These are phyloP conservation scores for Pleurotus ostreatus DNA, from an alignment of 768 basidiomycete genomes.

Conservation along the genomic window DNA sequence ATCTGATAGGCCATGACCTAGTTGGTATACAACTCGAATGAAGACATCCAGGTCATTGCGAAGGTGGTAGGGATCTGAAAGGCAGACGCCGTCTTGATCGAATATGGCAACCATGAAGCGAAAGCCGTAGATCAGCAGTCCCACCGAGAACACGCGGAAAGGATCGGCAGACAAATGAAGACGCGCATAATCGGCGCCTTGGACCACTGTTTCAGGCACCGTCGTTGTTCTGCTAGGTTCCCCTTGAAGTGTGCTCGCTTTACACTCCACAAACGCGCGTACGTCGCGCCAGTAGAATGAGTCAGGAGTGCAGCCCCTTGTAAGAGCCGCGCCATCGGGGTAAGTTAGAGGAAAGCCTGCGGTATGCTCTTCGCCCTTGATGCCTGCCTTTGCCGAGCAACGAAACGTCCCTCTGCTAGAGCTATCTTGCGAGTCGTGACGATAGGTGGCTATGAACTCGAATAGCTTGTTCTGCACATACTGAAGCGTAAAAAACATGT, in stretches of 20 bases:
- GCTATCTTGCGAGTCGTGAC: conserved; percentile 10
- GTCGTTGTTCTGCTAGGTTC: neutral
- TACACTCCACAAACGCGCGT: too few species aligned
- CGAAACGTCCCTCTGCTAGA: neutral
- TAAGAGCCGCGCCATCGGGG: too few species aligned
- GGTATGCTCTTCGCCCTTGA: neutral
- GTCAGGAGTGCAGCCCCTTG: too few species aligned
- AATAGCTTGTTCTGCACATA: neutral
- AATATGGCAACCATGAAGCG: conserved; percentile 26
- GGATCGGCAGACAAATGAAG: conserved; percentile 23
- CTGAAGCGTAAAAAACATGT: too few species aligned
- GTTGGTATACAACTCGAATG: conserved; percentile 20
- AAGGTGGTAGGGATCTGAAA: conserved; percentile 22
- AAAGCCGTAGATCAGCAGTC: conserved; percentile 23
- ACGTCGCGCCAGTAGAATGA: too few species aligned
- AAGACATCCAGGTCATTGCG: conserved; percentile 16
- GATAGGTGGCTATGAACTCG: conserved; percentile 6
- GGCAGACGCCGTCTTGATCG: conserved; percentile 22
- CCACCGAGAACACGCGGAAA: conserved; percentile 24
- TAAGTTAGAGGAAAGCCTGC: too few species aligned
- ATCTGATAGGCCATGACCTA: conserved; percentile 13
- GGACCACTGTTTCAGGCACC: conserved; percentile 12
- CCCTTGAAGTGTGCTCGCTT: too few species aligned
- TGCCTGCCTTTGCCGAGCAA: neutral
- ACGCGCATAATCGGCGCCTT: conserved; percentile 22